These are phyloP conservation scores for Sporothrix dimorphospora DNA, from an alignment of 2,329 filamentous ascomycete species.

Conservation along the genomic window DNA sequence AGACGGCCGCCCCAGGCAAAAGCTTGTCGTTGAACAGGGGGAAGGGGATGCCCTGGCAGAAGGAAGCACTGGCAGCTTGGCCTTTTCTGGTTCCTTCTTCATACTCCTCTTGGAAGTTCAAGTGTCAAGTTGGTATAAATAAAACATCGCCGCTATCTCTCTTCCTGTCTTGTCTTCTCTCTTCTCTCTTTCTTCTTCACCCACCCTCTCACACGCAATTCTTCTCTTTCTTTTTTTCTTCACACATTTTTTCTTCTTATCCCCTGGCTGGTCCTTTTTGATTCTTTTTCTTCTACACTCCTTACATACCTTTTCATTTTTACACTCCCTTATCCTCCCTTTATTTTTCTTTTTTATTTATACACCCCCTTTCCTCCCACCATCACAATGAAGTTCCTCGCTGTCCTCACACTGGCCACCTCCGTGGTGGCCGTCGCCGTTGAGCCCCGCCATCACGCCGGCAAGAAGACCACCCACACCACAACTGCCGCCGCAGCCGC, in stretches of 20 bases:
- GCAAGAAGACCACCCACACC: conserved; percentile 23
- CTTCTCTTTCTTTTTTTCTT: not conserved
- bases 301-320: conserved; percentile 4
- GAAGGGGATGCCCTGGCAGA: not conserved
- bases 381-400: conserved; percentile 31
- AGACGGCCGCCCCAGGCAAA: not conserved
- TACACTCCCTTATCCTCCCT: not conserved
- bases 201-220: conserved; percentile 1
- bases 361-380: not conserved
- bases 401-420: conserved; percentile 25
- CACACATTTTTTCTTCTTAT: conserved; percentile 8
- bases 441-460: conserved; percentile 30
- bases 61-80: not conserved
- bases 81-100: not conserved
- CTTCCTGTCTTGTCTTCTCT: not conserved
- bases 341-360: not conserved
- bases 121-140: conserved; percentile 11
- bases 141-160: not conserved
- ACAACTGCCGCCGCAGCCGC: conserved; percentile 6
- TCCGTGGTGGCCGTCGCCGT: conserved; percentile 29
- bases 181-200: not conserved
- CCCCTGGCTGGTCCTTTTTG: conserved; percentile 26
- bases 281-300: conserved; percentile 19
- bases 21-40: conserved; percentile 18
- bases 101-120: not conserved